A percentile compares a stretch with the other conserved stretches of the same genome.
Evolutionary conservation across 306 rosid genomes (phyloP).

Genomic region (Benincasa hispida): DNA sequence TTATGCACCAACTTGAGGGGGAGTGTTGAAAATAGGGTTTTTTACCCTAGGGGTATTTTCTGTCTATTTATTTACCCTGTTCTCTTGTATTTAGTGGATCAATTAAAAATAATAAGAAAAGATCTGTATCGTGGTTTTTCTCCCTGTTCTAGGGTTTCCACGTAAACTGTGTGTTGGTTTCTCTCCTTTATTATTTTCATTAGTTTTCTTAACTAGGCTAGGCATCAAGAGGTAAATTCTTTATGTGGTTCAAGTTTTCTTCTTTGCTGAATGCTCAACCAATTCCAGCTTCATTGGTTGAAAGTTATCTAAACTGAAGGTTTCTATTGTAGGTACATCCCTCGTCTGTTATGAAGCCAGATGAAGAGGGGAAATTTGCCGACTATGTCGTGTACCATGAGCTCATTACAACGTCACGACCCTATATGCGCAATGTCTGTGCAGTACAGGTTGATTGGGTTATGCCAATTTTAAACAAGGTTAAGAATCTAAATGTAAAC

Average conservation of each 20-base stretch:
- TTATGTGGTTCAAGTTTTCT: neutral
- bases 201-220: neutral
- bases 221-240: neutral
- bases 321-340: slow-evolving; percentile 65
- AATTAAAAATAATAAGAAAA: too few relatives aligned
- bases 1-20: too few relatives aligned
- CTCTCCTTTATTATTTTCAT: too few relatives aligned
- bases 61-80: too few relatives aligned
- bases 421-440: slow-evolving; percentile 76
- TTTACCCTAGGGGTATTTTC: too few relatives aligned
- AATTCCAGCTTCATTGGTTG: neutral
- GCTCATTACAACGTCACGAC: slow-evolving; percentile 77
- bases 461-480: slow-evolving; percentile 57
- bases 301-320: slow-evolving; percentile 1
- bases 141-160: too few relatives aligned
- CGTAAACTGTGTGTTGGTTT: too few relatives aligned
- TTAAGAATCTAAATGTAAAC: slow-evolving; percentile 49
- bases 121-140: too few relatives aligned
- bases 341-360: slow-evolving; percentile 48
- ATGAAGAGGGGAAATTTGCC: slow-evolving; percentile 73
- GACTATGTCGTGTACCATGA: slow-evolving; percentile 86
- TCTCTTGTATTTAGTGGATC: too few relatives aligned
- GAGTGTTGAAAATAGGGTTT: too few relatives aligned
- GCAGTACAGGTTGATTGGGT: slow-evolving; percentile 69
- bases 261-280: slow-evolving; percentile 8